Evolutionary conservation across 371 early-diverging fungal genomes (phyloP).

Genomic region (Gilbertella persicaria): DNA sequence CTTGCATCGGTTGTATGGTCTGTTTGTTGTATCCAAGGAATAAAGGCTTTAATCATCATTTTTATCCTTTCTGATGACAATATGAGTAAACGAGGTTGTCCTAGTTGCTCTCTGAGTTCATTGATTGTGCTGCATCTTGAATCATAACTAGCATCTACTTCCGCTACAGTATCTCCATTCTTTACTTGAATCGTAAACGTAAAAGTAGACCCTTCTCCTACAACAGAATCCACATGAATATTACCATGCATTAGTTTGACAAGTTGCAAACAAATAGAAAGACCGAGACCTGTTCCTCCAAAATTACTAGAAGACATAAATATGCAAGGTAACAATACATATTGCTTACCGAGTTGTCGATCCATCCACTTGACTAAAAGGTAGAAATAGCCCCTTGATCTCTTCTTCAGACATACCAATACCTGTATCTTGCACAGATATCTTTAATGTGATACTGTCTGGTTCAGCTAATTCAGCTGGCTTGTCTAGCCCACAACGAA

Average conservation of each 20-base stretch:
- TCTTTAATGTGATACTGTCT: conserved; percentile 29
- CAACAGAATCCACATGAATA: conserved; percentile 50
- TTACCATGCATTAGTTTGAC: conserved; percentile 59
- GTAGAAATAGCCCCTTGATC: conserved; percentile 56
- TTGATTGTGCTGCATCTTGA: conserved; percentile 24
- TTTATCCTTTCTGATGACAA: conserved; percentile 20
- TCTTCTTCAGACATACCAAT: conserved; percentile 52
- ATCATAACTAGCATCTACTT: conserved; percentile 29
- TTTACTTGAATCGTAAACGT: conserved; percentile 48
- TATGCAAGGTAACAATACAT: neutral
- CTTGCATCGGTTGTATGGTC: conserved; percentile 11
- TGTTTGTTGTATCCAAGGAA: conserved; percentile 23
- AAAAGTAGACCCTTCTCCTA: conserved; percentile 56
- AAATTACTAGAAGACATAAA: conserved; percentile 32
- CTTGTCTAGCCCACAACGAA: conserved; percentile 37
- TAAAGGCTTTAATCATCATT: conserved; percentile 30
- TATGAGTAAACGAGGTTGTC: conserved; percentile 41
- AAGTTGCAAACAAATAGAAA: conserved; percentile 59
- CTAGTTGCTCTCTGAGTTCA: conserved; percentile 24
- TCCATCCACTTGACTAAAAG: conserved; percentile 61
- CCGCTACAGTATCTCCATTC: conserved; percentile 32
- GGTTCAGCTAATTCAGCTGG: conserved; percentile 9
- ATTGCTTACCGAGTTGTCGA: conserved; percentile 54
- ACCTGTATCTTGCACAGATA: conserved; percentile 52
- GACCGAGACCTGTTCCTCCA: conserved; percentile 69